Conservation (phyloP, 2,329 filamentous ascomycete species). For the Neopestalotiopsis sp. region DNA sequence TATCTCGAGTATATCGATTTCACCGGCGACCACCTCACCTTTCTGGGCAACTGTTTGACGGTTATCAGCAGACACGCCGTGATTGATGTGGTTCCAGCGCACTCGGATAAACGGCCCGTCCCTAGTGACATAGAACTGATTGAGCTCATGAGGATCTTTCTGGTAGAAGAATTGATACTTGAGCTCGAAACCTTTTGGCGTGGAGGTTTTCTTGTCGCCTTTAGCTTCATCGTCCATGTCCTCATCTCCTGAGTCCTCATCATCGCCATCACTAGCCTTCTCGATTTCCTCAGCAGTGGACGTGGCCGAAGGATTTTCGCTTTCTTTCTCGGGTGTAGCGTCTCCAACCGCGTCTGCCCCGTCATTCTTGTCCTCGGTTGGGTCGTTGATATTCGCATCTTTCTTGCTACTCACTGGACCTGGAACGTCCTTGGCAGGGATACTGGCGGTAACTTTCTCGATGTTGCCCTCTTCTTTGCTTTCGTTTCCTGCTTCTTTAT, state of each 20-base stretch:
- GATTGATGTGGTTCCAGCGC: background rate
- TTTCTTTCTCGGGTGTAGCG: background rate
- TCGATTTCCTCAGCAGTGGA: background rate
- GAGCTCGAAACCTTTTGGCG: background rate
- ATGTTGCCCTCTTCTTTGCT: background rate
- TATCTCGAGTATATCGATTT: background rate
- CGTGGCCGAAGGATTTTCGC: too few species aligned
- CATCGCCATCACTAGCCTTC: background rate
- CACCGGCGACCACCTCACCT: background rate
- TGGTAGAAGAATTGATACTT: constrained; percentile 1
- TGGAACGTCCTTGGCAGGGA: background rate
- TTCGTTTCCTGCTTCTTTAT: background rate
- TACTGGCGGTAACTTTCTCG: background rate
- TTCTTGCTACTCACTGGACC: background rate
- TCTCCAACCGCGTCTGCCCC: background rate
- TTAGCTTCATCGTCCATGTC: background rate
- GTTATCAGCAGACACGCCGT: background rate
- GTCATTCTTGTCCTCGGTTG: background rate
- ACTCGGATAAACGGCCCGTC: background rate
- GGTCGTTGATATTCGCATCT: background rate
- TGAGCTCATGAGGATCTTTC: background rate
- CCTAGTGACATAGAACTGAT: background rate
- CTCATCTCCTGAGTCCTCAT: background rate
- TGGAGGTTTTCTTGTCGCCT: background rate
- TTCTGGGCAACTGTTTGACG: background rate